Conservation (phyloP, 345 rosid genomes). For the Nephelium lappaceum region DNA sequence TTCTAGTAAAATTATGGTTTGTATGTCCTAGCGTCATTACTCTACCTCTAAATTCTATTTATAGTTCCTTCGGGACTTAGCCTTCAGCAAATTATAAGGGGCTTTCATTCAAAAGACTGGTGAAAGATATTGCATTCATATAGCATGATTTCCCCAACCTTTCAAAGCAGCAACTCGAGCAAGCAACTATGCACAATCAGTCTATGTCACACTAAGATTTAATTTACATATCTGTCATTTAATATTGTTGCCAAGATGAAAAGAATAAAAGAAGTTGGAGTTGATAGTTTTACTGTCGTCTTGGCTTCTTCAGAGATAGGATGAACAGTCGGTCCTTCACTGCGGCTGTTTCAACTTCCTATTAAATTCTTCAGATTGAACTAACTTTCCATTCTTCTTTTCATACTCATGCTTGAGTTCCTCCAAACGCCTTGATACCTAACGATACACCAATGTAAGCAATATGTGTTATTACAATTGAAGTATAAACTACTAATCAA, state of each 20-base stretch:
- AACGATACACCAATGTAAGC: not conserved
- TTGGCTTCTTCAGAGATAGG: not conserved
- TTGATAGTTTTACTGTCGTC: not conserved
- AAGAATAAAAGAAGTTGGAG: slow-evolving; percentile 9
- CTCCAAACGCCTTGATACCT: slow-evolving; percentile 80
- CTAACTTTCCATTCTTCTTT: slow-evolving; percentile 44
- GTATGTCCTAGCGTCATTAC: too few relatives aligned
- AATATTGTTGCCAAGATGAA: not conserved
- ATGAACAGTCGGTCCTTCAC: not conserved
- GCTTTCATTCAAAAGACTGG: too few relatives aligned
- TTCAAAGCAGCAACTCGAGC: not conserved
- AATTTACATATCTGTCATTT: not conserved
- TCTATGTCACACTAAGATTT: not conserved
- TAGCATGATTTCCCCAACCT: too few relatives aligned
- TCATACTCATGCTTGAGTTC: slow-evolving; percentile 64
- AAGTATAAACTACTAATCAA: not conserved
- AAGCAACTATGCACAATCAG: slow-evolving; percentile 10
- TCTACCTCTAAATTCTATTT: too few relatives aligned
- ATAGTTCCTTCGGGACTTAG: too few relatives aligned
- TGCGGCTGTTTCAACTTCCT: slow-evolving; percentile 16
- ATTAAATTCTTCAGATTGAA: slow-evolving; percentile 32
- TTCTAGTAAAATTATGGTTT: too few relatives aligned
- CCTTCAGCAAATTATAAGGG: too few relatives aligned
- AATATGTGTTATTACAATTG: not conserved
- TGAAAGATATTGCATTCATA: too few relatives aligned